These are phyloP conservation scores for Chaetoscypha palmicola DNA, from an alignment of 2,329 filamentous ascomycete genomes.

Conservation along the genomic window DNA sequence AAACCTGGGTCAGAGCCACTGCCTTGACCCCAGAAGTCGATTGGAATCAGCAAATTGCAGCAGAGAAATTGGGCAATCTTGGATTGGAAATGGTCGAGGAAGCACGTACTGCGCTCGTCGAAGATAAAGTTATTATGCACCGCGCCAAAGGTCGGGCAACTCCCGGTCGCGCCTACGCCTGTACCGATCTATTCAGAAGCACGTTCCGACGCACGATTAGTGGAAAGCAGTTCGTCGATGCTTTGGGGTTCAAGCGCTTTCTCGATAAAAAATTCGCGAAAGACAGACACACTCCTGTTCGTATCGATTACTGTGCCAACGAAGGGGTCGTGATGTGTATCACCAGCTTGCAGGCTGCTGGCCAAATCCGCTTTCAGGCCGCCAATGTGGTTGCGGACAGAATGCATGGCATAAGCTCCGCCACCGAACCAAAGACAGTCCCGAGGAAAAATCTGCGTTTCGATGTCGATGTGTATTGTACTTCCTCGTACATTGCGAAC, in stretches of 20 bases:
- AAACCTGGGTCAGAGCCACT: constrained; percentile 53
- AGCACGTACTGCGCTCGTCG: constrained; percentile 20
- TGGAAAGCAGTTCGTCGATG: constrained; percentile 49
- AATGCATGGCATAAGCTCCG: constrained; percentile 63
- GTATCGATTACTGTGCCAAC: constrained; percentile 48
- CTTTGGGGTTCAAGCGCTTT: constrained; percentile 50
- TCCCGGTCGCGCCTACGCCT: constrained; percentile 53
- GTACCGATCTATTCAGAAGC: constrained; percentile 52
- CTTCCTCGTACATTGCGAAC: constrained; percentile 49
- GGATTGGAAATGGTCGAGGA: constrained; percentile 14
- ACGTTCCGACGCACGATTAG: constrained; percentile 50
- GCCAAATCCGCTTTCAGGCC: constrained; percentile 47
- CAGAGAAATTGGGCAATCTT: constrained; percentile 37
- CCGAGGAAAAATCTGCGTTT: constrained; percentile 61
- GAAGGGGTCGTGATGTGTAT: constrained; percentile 62
- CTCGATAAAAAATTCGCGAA: constrained; percentile 45
- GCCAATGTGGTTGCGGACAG: constrained; percentile 50
- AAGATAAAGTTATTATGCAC: constrained; percentile 41
- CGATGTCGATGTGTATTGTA: constrained; percentile 52
- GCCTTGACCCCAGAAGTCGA: constrained; percentile 45
- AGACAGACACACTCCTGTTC: constrained; percentile 26
- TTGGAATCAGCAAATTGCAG: constrained; percentile 43
- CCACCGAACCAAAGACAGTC: constrained; percentile 63
- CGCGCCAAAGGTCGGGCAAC: constrained; percentile 52
- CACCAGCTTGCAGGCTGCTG: constrained; percentile 55